Evolutionary conservation across 2,329 filamentous ascomycete species (phyloP).

Genomic region (Alternaria solani): DNA sequence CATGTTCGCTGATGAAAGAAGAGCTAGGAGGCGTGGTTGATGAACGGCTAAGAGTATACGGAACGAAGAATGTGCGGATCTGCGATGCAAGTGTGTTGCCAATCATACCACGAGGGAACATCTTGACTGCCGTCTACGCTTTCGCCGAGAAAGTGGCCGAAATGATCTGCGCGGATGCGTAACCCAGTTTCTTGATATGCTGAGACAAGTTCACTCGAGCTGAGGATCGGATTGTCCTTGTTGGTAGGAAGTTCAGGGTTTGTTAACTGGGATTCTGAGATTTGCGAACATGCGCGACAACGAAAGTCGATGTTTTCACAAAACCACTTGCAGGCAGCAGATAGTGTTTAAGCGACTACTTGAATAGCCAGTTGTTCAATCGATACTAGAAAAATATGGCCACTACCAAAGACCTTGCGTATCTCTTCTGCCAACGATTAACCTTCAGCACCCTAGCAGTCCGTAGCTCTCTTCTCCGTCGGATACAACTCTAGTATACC

Average conservation of each 20-base stretch:
- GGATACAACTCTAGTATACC: too few relatives aligned
- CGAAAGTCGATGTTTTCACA: neutral
- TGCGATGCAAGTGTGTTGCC: constrained; percentile 42
- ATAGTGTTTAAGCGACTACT: neutral
- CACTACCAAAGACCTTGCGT: neutral
- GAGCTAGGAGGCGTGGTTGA: constrained; percentile 46
- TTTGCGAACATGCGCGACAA: neutral
- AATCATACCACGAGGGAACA: constrained; percentile 30
- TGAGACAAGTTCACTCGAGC: neutral
- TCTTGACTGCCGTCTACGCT: constrained; percentile 34
- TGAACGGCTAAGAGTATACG: constrained; percentile 38
- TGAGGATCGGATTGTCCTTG: neutral
- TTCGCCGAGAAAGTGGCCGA: constrained; percentile 36
- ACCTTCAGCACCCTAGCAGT: too few relatives aligned
- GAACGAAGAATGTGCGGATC: constrained; percentile 39
- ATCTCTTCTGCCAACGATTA: neutral
- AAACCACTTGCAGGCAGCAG: neutral
- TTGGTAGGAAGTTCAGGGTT: neutral
- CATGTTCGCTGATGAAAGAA: constrained; percentile 44
- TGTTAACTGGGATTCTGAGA: neutral
- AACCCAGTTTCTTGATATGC: neutral
- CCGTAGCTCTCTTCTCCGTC: too few relatives aligned
- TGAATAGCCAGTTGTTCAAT: neutral
- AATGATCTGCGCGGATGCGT: constrained; percentile 19
- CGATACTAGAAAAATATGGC: neutral